These are phyloP conservation scores for thale cress (Arabidopsis thaliana) DNA, from an alignment of 345 rosid species.

Conservation along the genomic window DNA sequence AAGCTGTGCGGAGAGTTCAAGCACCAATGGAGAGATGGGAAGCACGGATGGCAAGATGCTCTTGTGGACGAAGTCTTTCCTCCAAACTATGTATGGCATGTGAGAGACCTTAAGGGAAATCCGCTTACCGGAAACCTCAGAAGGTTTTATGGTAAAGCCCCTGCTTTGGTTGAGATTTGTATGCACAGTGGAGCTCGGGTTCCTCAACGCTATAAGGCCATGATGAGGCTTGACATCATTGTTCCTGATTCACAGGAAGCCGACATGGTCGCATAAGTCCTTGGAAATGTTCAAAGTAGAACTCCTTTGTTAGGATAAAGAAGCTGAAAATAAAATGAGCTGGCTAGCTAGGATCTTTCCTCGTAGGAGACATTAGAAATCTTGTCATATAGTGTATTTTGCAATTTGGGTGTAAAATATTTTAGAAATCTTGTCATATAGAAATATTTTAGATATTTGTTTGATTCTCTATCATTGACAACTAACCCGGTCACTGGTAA, in stretches of 20 bases:
- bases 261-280: slow-evolving; percentile 59
- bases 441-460: neutral
- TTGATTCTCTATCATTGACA: neutral
- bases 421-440: neutral
- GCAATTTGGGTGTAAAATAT: slow-evolving; percentile 9
- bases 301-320: slow-evolving; percentile 5
- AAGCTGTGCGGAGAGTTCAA: slow-evolving; percentile 91
- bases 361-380: neutral
- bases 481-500: neutral
- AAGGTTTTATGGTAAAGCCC: slow-evolving; percentile 87
- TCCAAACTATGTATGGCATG: slow-evolving; percentile 82
- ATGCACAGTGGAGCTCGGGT: slow-evolving; percentile 74
- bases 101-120: slow-evolving; percentile 66
- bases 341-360: slow-evolving; percentile 15
- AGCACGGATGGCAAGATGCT: slow-evolving; percentile 98
- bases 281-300: slow-evolving; percentile 26
- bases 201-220: slow-evolving; percentile 68
- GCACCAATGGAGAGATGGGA: slow-evolving; percentile 98
- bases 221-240: slow-evolving; percentile 96
- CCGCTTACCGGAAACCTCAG: slow-evolving; percentile 62
- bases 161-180: slow-evolving; percentile 84
- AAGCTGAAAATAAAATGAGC: slow-evolving; percentile 23
- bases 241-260: slow-evolving; percentile 79
- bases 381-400: slow-evolving; percentile 5
- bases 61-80: slow-evolving; percentile 75